Conservation (phyloP, 2,329 filamentous ascomycete species). For the Trichoderma polysporum region DNA sequence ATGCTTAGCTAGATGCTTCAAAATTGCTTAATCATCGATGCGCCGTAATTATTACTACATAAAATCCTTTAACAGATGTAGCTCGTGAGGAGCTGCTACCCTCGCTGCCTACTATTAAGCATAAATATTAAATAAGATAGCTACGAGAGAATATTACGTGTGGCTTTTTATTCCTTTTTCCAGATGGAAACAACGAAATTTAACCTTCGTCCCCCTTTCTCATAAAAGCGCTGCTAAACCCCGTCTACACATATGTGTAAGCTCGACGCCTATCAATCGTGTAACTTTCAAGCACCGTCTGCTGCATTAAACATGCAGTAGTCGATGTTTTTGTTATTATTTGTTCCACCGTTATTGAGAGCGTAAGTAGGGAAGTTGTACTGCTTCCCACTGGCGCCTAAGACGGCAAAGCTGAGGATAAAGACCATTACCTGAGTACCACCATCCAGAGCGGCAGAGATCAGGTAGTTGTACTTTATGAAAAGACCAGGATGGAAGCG, state of each 20-base stretch:
- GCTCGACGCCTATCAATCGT: not conserved
- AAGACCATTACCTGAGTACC: conserved; percentile 27
- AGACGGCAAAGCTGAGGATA: conserved; percentile 25
- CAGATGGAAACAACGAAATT: too few species aligned
- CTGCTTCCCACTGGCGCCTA: conserved; percentile 20
- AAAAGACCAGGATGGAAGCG: conserved; percentile 28
- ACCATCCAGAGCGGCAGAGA: conserved; percentile 26
- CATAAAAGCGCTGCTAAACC: not conserved
- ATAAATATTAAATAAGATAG: too few species aligned
- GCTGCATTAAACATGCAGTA: conserved; percentile 17
- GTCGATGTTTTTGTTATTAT: conserved; percentile 15
- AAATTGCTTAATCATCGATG: too few species aligned
- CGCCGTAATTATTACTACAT: too few species aligned
- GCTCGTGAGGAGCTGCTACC: too few species aligned
- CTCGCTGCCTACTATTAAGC: too few species aligned
- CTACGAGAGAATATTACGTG: too few species aligned
- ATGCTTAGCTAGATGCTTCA: too few species aligned
- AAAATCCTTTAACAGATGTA: too few species aligned
- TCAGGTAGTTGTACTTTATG: conserved; percentile 30
- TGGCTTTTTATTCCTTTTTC: too few species aligned
- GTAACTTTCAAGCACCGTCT: not conserved
- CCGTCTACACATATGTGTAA: not conserved
- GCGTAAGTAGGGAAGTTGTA: conserved; percentile 16
- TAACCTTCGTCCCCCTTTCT: not conserved
- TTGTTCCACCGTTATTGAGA: conserved; percentile 9